Conservation (phyloP, 805 yeast species). For the Tetrapisispora phaffii region DNA sequence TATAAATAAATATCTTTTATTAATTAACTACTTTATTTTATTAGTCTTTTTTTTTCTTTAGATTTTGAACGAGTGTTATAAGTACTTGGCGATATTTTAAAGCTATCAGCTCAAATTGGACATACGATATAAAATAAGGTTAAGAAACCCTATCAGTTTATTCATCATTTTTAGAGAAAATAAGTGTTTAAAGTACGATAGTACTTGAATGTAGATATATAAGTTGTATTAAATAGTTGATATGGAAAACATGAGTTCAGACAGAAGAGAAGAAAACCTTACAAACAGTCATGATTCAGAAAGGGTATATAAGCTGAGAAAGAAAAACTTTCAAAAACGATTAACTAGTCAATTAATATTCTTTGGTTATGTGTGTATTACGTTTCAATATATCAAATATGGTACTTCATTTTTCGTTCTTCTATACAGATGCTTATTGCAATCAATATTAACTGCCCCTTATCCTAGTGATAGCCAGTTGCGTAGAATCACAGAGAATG, state of each 20-base stretch:
- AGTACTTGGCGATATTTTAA: neutral
- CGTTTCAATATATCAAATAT: slow-evolving; percentile 22
- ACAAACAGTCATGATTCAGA: neutral
- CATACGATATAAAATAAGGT: neutral
- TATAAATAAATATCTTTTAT: no score
- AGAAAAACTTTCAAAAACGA: slow-evolving; percentile 18
- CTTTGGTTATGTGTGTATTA: slow-evolving; percentile 19
- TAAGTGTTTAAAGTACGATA: no score
- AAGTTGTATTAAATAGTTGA: neutral
- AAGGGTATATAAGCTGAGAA: slow-evolving; percentile 16
- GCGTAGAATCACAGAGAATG: slow-evolving; percentile 10
- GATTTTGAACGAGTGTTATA: no score
- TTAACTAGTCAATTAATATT: slow-evolving; percentile 13
- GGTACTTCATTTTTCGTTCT: slow-evolving; percentile 22
- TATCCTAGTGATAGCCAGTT: slow-evolving; percentile 31
- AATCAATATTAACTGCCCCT: slow-evolving; percentile 33
- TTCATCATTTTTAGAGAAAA: no score
- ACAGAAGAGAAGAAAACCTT: no score
- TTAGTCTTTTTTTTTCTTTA: no score
- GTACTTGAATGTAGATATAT: no score
- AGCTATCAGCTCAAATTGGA: no score
- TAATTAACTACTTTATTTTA: no score
- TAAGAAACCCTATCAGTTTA: neutral
- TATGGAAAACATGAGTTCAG: neutral
- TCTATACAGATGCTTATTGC: slow-evolving; percentile 29